Conservation (phyloP, 768 basidiomycete species). For the Coprinopsis cinerea region DNA sequence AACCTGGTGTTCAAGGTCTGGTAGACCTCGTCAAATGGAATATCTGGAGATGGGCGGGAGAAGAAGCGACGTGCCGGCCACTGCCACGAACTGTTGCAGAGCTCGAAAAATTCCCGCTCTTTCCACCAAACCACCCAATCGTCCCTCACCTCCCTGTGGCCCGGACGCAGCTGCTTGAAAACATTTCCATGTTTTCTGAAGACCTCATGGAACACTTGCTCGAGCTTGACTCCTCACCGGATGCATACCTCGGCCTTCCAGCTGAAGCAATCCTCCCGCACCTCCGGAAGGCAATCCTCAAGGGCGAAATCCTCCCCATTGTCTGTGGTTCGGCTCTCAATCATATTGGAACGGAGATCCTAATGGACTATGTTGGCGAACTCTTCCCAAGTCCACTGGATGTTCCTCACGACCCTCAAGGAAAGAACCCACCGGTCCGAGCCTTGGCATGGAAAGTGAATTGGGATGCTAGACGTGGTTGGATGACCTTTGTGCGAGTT, state of each 20-base stretch:
- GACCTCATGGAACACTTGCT: constrained; percentile 73
- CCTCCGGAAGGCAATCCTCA: constrained; percentile 62
- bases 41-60: constrained; percentile 66
- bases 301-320: constrained; percentile 66
- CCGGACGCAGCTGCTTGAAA: constrained; percentile 67
- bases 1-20: constrained; percentile 80
- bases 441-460: constrained; percentile 84
- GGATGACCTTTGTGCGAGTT: constrained; percentile 91
- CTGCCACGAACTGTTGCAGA: constrained; percentile 49
- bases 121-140: constrained; percentile 62
- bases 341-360: constrained; percentile 73
- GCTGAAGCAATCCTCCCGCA: constrained; percentile 48
- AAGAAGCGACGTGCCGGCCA: constrained; percentile 35
- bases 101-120: constrained; percentile 33
- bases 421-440: constrained; percentile 44
- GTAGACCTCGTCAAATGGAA: constrained; percentile 84
- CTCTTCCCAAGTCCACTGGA: constrained; percentile 76
- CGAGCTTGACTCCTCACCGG: constrained; percentile 45
- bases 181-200: constrained; percentile 74
- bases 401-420: constrained; percentile 41
- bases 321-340: constrained; percentile 79
- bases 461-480: constrained; percentile 77
- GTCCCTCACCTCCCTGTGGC: constrained; percentile 60
- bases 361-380: constrained; percentile 79
- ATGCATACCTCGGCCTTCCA: constrained; percentile 61